These are phyloP conservation scores for Mucor velutinosus DNA, from an alignment of 371 early-diverging fungal genomes.

Conservation along the genomic window DNA sequence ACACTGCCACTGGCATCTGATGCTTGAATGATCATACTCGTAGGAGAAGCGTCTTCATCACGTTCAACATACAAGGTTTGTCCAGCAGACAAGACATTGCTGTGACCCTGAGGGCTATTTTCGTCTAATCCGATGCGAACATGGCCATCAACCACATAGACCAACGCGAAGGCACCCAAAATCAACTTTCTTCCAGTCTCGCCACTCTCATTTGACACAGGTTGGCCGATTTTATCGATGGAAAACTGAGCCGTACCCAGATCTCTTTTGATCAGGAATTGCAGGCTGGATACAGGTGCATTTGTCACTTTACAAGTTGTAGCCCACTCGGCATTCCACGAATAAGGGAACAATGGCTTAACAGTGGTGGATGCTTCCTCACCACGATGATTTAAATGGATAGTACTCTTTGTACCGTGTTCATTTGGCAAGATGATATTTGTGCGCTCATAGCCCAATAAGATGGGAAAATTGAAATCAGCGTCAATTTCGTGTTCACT, in stretches of 20 bases:
- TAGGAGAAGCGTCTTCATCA: slow-evolving; percentile 64
- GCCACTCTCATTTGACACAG: slow-evolving; percentile 40
- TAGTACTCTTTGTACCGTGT: slow-evolving; percentile 29
- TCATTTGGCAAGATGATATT: slow-evolving; percentile 36
- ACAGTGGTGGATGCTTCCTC: slow-evolving; percentile 56
- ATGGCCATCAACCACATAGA: slow-evolving; percentile 64
- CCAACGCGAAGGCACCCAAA: slow-evolving; percentile 57
- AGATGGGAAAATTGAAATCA: slow-evolving; percentile 64
- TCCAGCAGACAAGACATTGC: slow-evolving; percentile 37
- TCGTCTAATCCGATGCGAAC: slow-evolving; percentile 56
- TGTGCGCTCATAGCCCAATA: slow-evolving; percentile 67
- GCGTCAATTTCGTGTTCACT: slow-evolving; percentile 54
- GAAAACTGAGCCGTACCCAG: slow-evolving; percentile 44
- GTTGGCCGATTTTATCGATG: slow-evolving; percentile 46
- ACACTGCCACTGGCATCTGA: slow-evolving; percentile 35
- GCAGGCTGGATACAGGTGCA: slow-evolving; percentile 54
- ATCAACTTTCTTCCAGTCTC: slow-evolving; percentile 54
- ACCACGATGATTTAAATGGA: slow-evolving; percentile 61
- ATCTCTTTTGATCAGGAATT: slow-evolving; percentile 58
- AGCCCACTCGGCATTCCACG: slow-evolving; percentile 61
- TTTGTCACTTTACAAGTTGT: slow-evolving; percentile 53
- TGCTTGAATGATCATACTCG: slow-evolving; percentile 52
- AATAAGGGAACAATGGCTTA: slow-evolving; percentile 64
- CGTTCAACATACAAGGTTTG: slow-evolving; percentile 65
- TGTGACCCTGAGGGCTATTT: slow-evolving; percentile 25